phyloP scores from a whole-genome alignment of 768 basidiomycete species.

The Porphyrellus cyaneotinctus region DNA sequence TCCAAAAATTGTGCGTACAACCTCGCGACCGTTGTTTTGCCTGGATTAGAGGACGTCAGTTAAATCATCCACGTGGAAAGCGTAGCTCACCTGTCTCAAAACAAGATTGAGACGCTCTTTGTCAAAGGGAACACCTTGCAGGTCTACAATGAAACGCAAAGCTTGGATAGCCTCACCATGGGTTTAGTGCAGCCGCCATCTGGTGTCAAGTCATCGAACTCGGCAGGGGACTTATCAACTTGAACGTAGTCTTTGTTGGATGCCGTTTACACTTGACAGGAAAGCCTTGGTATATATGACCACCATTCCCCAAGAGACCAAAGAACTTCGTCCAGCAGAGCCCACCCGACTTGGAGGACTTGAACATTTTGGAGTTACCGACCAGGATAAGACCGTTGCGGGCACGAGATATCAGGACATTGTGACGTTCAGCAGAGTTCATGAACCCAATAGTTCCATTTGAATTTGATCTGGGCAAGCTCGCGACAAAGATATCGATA shows the following conservation, averaged over 20 bases:
- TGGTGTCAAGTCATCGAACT: constrained; percentile 51
- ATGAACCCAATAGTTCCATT: constrained; percentile 64
- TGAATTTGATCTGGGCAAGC: constrained; percentile 57
- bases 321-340: constrained; percentile 53
- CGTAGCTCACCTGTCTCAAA: constrained; percentile 68
- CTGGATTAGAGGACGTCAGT: background rate
- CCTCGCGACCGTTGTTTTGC: constrained; percentile 37
- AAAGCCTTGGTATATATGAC: constrained; percentile 55
- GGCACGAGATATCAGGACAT: constrained; percentile 67
- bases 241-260: constrained; percentile 33
- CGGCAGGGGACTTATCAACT: constrained; percentile 39
- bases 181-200: constrained; percentile 60
- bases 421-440: constrained; percentile 63
- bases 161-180: constrained; percentile 44
- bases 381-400: constrained; percentile 62
- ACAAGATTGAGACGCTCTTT: constrained; percentile 58
- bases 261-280: constrained; percentile 59
- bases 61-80: constrained; percentile 19
- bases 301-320: constrained; percentile 36
- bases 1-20: constrained; percentile 59
- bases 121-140: constrained; percentile 45
- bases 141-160: background rate
- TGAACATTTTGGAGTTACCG: constrained; percentile 60
- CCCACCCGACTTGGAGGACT: constrained; percentile 44
- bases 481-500: constrained; percentile 60